These are phyloP conservation scores for Neurospora tetrasperma DNA, from an alignment of 495 filamentous ascomycete genomes.

Conservation along the genomic window DNA sequence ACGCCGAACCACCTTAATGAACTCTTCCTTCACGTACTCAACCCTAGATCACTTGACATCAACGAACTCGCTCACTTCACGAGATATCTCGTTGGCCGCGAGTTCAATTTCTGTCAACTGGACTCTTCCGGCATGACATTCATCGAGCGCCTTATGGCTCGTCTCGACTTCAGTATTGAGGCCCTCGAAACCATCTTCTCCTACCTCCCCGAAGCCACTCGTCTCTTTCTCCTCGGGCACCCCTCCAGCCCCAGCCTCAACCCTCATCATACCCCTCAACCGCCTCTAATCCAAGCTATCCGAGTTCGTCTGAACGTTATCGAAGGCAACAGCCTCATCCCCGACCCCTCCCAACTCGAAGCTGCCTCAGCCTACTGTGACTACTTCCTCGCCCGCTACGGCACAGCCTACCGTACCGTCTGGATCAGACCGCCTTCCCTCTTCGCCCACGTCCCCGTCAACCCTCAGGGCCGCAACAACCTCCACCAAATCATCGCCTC, in stretches of 20 bases:
- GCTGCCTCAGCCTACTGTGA: neutral
- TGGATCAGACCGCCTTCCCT: neutral
- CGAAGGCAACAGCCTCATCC: neutral
- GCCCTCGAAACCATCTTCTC: conserved; percentile 4
- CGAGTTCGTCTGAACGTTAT: neutral
- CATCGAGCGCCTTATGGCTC: neutral
- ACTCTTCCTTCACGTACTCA: conserved; percentile 11
- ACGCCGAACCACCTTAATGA: conserved; percentile 7
- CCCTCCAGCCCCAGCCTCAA: neutral
- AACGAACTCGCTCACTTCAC: conserved; percentile 1
- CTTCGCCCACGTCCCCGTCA: neutral
- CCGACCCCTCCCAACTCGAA: neutral
- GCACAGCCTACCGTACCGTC: neutral
- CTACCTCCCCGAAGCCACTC: neutral
- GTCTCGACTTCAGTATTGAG: neutral
- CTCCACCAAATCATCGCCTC: neutral
- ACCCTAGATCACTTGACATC: conserved; percentile 1
- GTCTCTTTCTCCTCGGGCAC: neutral
- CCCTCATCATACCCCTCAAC: neutral
- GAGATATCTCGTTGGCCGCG: neutral
- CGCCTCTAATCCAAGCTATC: neutral
- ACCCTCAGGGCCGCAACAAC: neutral
- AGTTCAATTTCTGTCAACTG: conserved; percentile 3
- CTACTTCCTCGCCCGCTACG: conserved; percentile 7
- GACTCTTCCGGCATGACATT: conserved; percentile 2